Conservation (phyloP, 441 rosid species). For the Biscutella laevigata region DNA sequence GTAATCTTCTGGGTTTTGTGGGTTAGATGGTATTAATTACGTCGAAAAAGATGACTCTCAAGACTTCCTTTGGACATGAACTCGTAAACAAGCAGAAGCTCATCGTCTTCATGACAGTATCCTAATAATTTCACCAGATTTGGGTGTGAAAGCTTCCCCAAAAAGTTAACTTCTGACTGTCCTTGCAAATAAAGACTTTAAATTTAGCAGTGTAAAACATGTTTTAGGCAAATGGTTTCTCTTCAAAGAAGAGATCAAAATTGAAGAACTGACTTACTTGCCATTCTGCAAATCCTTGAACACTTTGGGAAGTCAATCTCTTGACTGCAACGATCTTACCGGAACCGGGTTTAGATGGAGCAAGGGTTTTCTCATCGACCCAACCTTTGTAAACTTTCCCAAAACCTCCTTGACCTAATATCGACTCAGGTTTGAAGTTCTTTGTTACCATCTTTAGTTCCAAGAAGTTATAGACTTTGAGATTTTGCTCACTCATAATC, state of each 20-base stretch:
- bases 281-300: constrained; percentile 52
- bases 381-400: constrained; percentile 55
- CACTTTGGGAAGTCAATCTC: constrained; percentile 39
- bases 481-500: constrained; percentile 25
- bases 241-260: too few relatives aligned
- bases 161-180: constrained; percentile 52
- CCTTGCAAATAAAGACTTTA: too few relatives aligned
- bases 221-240: neutral
- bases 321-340: constrained; percentile 47
- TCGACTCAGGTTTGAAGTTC: constrained; percentile 38
- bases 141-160: constrained; percentile 49
- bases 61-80: constrained; percentile 48
- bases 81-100: constrained; percentile 50
- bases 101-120: constrained; percentile 49
- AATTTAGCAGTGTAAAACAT: neutral
- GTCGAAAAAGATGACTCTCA: constrained; percentile 45
- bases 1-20: neutral
- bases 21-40: constrained; percentile 23
- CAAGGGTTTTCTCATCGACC: constrained; percentile 37
- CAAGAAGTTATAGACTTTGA: constrained; percentile 32
- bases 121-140: constrained; percentile 45
- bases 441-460: constrained; percentile 36
- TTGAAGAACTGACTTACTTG: too few relatives aligned
- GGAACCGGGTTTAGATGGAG: constrained; percentile 38
- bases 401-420: constrained; percentile 57